Evolutionary conservation across 495 filamentous ascomycete species (phyloP), one percentile per base, ranked within the genome.

Genomic region (Aspergillus conjunctus): DNA sequence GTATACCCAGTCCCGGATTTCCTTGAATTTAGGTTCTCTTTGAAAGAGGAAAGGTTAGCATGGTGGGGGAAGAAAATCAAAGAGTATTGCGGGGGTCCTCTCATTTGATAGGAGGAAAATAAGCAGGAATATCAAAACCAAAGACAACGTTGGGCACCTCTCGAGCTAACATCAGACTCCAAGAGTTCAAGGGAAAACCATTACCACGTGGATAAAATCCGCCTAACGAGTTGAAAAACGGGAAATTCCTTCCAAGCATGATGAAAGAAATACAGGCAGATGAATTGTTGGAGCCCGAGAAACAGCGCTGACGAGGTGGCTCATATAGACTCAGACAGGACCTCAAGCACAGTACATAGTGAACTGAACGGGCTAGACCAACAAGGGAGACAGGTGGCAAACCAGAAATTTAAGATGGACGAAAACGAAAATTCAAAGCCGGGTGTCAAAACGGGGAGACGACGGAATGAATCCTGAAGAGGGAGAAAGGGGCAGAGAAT

Each of bases 1-100:
- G 87, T 87, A 71, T 96, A 96, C 37, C 78, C 74, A 60, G 60
- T 66, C 9, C 69, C 68, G 30, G 79, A 68, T 65, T 77, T 79
- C 54, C 76, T 73, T 22, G 76, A 61, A 52, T 81, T 77, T 64
- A 72, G 18, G 22, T 62, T 61, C 57, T 79, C 74, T 82, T 63
- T 30, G 37, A 43, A 22, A 32, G 51, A 26, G 20, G 60, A 44
- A 51, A 43, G 4, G 53, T 63, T 54, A 58, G 58, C 60, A 53
- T 41, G 37, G 11, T 17, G 18, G n/a, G 3, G 18, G 2, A 48
- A 48, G 20, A 48, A 22, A 48, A 48, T 7, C 20, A 31, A 48
- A 54, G 12, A 49, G 14, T 49, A 32, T 51, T 11, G 17, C 17
- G 44, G 26, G 30, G 12, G 21, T 18, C 33, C 10, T 14, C 18